These are phyloP conservation scores for Fallopia convolvulus DNA, from an alignment of 148 eudicot species.

Conservation along the genomic window DNA sequence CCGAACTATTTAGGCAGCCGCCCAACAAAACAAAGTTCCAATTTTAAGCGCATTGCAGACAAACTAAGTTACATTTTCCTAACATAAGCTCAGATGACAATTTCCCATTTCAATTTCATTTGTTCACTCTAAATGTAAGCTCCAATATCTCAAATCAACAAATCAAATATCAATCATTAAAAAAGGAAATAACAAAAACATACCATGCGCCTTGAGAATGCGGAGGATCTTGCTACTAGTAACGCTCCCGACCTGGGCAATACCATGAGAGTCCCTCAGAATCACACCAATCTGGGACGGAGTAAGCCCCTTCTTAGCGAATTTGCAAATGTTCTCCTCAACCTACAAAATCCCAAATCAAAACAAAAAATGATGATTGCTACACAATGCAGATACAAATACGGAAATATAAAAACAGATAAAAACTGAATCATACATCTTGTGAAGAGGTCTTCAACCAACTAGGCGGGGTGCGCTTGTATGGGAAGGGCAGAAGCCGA, in stretches of 20 bases:
- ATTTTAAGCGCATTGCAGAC: background rate
- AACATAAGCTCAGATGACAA: background rate
- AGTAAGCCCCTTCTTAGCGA: constrained; percentile 20
- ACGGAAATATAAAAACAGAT: background rate
- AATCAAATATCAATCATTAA: background rate
- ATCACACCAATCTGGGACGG: constrained; percentile 23
- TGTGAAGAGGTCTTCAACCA: constrained; percentile 17
- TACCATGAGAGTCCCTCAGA: constrained; percentile 18
- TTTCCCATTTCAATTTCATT: no score
- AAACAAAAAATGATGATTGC: background rate
- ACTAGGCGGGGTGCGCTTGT: constrained; percentile 18
- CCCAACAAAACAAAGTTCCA: background rate
- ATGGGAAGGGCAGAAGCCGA: constrained; percentile 14
- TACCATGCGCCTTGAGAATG: constrained; percentile 41
- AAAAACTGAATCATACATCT: constrained; percentile 1
- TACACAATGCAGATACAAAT: background rate
- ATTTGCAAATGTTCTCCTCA: constrained; percentile 31
- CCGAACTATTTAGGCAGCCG: background rate
- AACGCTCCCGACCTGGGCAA: constrained; percentile 18
- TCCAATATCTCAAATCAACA: background rate
- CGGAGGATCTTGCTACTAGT: constrained; percentile 20
- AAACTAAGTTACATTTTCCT: background rate
- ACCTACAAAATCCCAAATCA: constrained; percentile 13
- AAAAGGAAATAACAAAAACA: background rate
- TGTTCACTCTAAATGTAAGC: background rate